Percentiles rank a stretch among this genome's conserved stretches.
These are phyloP conservation scores for Debaryomyces castellii DNA, from an alignment of 805 yeast species.

Conservation along the genomic window DNA sequence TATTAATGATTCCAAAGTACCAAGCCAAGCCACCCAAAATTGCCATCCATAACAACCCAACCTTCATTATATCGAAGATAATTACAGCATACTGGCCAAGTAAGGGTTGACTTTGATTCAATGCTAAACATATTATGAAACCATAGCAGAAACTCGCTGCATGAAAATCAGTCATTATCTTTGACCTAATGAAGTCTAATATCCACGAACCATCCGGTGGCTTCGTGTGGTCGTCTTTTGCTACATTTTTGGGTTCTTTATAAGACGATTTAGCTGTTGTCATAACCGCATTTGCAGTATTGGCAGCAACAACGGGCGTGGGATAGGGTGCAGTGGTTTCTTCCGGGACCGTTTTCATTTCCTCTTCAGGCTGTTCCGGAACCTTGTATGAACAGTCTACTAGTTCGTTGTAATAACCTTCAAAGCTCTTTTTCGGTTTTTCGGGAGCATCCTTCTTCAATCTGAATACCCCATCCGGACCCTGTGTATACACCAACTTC, in stretches of 20 bases:
- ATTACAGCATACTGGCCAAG: conserved; percentile 18
- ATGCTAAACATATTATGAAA: conserved; percentile 17
- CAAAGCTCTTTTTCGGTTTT: conserved; percentile 18
- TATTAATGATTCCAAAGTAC: conserved; percentile 29
- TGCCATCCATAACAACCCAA: conserved; percentile 23
- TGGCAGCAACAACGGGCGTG: not conserved
- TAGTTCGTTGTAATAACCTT: conserved; percentile 29
- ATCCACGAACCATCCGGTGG: not conserved
- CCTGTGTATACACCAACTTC: conserved; percentile 35
- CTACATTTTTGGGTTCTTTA: not conserved
- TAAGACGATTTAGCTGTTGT: not conserved
- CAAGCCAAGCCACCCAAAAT: conserved; percentile 23
- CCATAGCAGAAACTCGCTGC: conserved; percentile 30
- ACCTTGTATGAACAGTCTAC: conserved; percentile 30
- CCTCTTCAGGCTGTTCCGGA: conserved; percentile 11
- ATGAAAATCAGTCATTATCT: conserved; percentile 14
- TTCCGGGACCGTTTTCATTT: not conserved
- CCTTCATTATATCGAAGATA: conserved; percentile 18
- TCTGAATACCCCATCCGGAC: conserved; percentile 39
- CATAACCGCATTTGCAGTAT: not conserved
- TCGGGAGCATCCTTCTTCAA: conserved; percentile 21
- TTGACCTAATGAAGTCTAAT: not conserved
- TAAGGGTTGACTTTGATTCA: conserved; percentile 20
- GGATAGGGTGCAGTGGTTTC: conserved; percentile 2
- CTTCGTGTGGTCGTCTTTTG: not conserved